Evolutionary conservation across 768 basidiomycete genomes (phyloP).

Genomic region (Leccinellum rugosiceps): DNA sequence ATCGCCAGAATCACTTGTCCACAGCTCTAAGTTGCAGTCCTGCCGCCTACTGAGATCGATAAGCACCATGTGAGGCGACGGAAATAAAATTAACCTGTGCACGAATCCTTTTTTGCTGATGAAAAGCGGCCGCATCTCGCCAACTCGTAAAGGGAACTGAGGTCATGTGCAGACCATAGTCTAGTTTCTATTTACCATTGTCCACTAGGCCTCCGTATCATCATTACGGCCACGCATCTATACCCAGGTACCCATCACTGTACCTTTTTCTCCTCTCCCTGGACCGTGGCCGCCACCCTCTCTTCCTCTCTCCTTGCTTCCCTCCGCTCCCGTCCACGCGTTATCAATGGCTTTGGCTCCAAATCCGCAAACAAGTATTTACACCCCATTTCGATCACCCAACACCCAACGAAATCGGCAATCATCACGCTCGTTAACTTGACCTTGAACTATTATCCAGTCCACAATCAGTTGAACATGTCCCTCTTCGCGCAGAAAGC

Average conservation of each 20-base stretch:
- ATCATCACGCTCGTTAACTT: constrained; percentile 79
- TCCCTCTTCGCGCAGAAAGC: not conserved
- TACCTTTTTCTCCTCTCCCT: constrained; percentile 37
- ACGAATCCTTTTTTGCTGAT: not conserved
- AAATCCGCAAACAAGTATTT: constrained; percentile 87
- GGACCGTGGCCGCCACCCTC: constrained; percentile 20
- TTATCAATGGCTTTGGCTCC: constrained; percentile 81
- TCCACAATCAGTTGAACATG: not conserved
- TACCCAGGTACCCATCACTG: constrained; percentile 21
- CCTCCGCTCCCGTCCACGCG: constrained; percentile 76
- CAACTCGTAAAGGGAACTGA: not conserved
- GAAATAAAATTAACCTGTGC: not conserved
- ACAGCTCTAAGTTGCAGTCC: no score
- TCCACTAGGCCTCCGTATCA: not conserved
- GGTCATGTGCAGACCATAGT: not conserved
- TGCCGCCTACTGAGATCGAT: no score
- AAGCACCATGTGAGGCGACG: not conserved
- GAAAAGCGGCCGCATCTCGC: no score
- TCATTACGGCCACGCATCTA: not conserved
- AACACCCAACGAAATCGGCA: constrained; percentile 86
- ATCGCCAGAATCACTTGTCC: no score
- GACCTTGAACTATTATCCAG: constrained; percentile 67
- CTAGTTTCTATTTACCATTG: not conserved
- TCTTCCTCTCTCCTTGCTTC: constrained; percentile 55
- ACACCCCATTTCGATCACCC: constrained; percentile 75